Percentiles rank a stretch among this genome's conserved stretches.
Conservation (phyloP, 257 asterid species). For the Cruciata laevipes region DNA sequence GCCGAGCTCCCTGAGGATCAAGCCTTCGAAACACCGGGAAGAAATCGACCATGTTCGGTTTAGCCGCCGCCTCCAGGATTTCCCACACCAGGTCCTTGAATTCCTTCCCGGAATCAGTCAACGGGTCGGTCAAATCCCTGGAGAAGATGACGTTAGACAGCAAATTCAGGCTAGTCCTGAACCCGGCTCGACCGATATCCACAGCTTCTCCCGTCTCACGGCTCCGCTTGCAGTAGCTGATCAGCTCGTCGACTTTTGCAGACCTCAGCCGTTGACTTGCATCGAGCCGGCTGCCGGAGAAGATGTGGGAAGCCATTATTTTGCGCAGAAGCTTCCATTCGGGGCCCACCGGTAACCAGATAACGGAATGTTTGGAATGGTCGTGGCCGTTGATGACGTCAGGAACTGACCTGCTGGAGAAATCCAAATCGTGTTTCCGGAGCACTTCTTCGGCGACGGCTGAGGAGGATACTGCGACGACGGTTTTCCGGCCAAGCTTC, state of each 20-base stretch:
- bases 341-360: slow-evolving; percentile 19
- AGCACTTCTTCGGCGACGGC: slow-evolving; percentile 48
- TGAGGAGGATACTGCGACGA: slow-evolving; percentile 60
- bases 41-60: slow-evolving; percentile 4
- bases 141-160: slow-evolving; percentile 47
- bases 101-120: slow-evolving; percentile 43
- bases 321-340: slow-evolving; percentile 22
- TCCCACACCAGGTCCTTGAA: slow-evolving; percentile 48
- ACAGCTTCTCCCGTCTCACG: slow-evolving; percentile 35
- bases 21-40: not conserved
- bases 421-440: slow-evolving; percentile 24
- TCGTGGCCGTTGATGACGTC: slow-evolving; percentile 20
- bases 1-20: slow-evolving; percentile 1
- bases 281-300: slow-evolving; percentile 53
- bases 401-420: slow-evolving; percentile 19
- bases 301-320: slow-evolving; percentile 35
- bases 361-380: slow-evolving; percentile 17
- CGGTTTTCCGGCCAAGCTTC: slow-evolving; percentile 45
- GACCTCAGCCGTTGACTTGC: slow-evolving; percentile 36
- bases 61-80: slow-evolving; percentile 41
- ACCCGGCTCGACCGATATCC: slow-evolving; percentile 21
- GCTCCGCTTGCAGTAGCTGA: slow-evolving; percentile 32
- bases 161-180: slow-evolving; percentile 30
- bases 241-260: slow-evolving; percentile 51
- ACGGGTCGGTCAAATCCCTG: slow-evolving; percentile 35